Conservation (phyloP, 495 filamentous ascomycete species). For the Tetracladium setigerum region DNA sequence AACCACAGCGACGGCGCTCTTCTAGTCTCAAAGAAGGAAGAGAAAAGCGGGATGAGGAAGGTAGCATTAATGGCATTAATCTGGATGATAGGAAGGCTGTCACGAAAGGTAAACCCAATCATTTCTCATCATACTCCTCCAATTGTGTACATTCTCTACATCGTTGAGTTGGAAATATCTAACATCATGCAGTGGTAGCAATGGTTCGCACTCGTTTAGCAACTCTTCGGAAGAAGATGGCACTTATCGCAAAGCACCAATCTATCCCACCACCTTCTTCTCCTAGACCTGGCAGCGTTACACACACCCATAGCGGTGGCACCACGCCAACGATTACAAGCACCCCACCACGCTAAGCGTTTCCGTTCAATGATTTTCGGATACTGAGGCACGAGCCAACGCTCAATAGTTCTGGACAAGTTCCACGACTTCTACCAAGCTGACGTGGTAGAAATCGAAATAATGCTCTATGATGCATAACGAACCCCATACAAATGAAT, state of each 20-base stretch:
- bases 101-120: conserved; percentile 50
- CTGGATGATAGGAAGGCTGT: conserved; percentile 66
- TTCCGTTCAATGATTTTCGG: background rate
- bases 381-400: too few relatives aligned
- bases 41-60: conserved; percentile 34
- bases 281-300: conserved; percentile 15
- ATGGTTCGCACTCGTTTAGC: conserved; percentile 50
- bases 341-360: conserved; percentile 25
- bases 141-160: conserved; percentile 13
- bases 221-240: conserved; percentile 50
- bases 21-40: conserved; percentile 29
- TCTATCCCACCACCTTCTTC: conserved; percentile 15
- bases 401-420: too few relatives aligned
- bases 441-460: too few relatives aligned
- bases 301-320: conserved; percentile 11
- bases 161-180: conserved; percentile 10
- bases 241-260: conserved; percentile 40
- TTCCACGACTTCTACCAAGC: too few relatives aligned
- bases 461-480: too few relatives aligned
- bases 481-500: too few relatives aligned
- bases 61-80: conserved; percentile 49
- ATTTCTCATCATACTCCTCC: background rate
- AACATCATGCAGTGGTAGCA: conserved; percentile 42
- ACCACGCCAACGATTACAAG: conserved; percentile 26
- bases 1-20: conserved; percentile 23